Percentiles rank a stretch among this genome's conserved stretches.
phyloP scores from a whole-genome alignment of 805 yeast species.

The Zygoascus bituminiphila region DNA sequence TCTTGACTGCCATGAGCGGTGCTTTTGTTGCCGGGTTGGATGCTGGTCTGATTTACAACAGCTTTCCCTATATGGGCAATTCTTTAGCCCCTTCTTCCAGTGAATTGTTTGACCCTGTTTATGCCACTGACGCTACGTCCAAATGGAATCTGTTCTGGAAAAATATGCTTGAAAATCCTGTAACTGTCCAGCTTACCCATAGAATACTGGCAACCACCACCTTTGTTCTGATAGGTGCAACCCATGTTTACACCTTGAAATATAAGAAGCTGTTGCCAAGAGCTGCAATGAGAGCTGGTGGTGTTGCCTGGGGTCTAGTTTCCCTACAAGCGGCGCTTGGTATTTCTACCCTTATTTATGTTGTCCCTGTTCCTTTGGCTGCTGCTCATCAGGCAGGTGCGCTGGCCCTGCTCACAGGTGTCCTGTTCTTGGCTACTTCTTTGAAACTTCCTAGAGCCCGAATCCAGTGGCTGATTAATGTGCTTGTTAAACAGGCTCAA shows the following conservation, averaged over 20 bases:
- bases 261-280: slow-evolving; percentile 50
- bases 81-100: slow-evolving; percentile 60
- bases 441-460: slow-evolving; percentile 47
- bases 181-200: slow-evolving; percentile 90
- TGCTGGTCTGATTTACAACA: slow-evolving; percentile 93
- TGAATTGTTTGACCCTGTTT: slow-evolving; percentile 72
- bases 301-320: slow-evolving; percentile 73
- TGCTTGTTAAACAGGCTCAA: slow-evolving; percentile 10
- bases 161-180: slow-evolving; percentile 88
- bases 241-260: slow-evolving; percentile 59
- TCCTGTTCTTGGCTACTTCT: slow-evolving; percentile 53
- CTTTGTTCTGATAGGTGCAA: slow-evolving; percentile 57
- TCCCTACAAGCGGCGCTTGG: slow-evolving; percentile 80
- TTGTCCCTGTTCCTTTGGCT: slow-evolving; percentile 89
- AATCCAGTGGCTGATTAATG: slow-evolving; percentile 8
- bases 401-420: slow-evolving; percentile 71
- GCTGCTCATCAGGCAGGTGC: slow-evolving; percentile 98
- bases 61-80: slow-evolving; percentile 92
- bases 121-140: slow-evolving; percentile 47
- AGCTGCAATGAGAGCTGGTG: slow-evolving; percentile 48
- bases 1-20: slow-evolving; percentile 91
- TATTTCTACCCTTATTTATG: slow-evolving; percentile 70
- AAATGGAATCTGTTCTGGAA: slow-evolving; percentile 59
- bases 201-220: slow-evolving; percentile 78
- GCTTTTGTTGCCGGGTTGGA: slow-evolving; percentile 98